These are phyloP conservation scores for Trichoderma sp. DNA, from an alignment of 2,329 filamentous ascomycete genomes.

Conservation along the genomic window DNA sequence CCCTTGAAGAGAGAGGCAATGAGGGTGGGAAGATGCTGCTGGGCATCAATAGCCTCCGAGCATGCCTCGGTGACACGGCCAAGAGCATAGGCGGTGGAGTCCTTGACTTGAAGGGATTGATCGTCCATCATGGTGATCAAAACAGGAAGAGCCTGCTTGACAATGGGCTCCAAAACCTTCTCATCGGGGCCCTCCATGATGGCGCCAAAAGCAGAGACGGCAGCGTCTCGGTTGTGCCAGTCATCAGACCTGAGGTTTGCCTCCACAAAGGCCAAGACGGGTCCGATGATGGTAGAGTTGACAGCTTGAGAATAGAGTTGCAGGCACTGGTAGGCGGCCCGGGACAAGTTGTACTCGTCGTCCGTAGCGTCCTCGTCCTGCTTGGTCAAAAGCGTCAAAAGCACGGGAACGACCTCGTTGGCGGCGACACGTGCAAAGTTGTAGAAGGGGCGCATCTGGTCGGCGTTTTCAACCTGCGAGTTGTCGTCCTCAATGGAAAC, in stretches of 20 bases:
- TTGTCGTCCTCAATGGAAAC: conserved; percentile 98
- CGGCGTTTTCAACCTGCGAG: conserved; percentile 69
- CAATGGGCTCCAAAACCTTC: conserved; percentile 85
- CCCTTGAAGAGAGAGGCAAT: conserved; percentile 89
- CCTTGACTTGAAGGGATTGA: conserved; percentile 82
- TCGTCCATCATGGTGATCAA: conserved; percentile 93
- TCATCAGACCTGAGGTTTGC: conserved; percentile 84
- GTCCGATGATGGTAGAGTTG: conserved; percentile 76
- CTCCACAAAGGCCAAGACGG: conserved; percentile 90
- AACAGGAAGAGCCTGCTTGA: conserved; percentile 92
- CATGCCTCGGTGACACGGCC: conserved; percentile 95
- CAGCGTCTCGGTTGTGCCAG: conserved; percentile 93
- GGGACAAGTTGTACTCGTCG: conserved; percentile 95
- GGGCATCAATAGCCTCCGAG: conserved; percentile 86
- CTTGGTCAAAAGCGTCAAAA: conserved; percentile 86
- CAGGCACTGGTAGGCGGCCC: conserved; percentile 93
- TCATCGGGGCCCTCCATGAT: conserved; percentile 99
- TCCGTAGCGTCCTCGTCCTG: conserved; percentile 97
- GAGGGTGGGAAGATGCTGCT: conserved; percentile 77
- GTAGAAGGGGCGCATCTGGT: conserved; percentile 88
- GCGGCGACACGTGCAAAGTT: conserved; percentile 94
- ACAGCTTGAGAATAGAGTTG: conserved; percentile 95
- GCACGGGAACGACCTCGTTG: conserved; percentile 88
- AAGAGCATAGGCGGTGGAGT: conserved; percentile 93
- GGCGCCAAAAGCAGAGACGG: conserved; percentile 94